Base-by-base conservation (phyloP, 306 rosid genomes). In the Dalbergia cochinchinensis region DNA sequence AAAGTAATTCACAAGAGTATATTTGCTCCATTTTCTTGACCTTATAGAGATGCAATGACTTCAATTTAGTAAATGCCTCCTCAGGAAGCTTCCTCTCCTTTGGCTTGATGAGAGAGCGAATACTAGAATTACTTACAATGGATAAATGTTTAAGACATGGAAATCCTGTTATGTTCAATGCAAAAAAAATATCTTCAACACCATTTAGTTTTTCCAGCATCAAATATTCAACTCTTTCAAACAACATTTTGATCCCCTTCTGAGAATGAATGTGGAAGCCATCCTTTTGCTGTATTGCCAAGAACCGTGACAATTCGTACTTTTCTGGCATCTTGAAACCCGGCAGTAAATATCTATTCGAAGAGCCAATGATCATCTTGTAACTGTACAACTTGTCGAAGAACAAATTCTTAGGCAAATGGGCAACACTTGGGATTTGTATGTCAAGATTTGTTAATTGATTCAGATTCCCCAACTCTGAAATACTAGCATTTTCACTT, bases 341-440 rank as follows among this genome's bases (percentile, higher is more conserved):
- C 2, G 71, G 34, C 37, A 31, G 54, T 0, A 16, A 54, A 54
- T 61, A 12, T 8, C 13, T 34, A 58, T 69, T 63, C 6, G 45
- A 22, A 62, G 79, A 84, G 12, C 92, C 92, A 13, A 89, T 67
- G 8, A 53, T 48, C 45, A 89, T 69, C 71, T 78, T 81, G 59
- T 81, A 87, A 22, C 64, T 74, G 31, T 58, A 6, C 35, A 87
- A 50, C 9, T 59, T 34, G 22, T 58, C 61, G 15, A 83, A 78
- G 34, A 84, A 44, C 58, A 78, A 69, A 82, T 74, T 65, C 18
- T 12, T 12, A 0, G 85, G 89, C 9, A 83, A 48, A 47, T 45
- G 6, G 10, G 9, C 13, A 34, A 20, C 65, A 64, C 70, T 13
- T 11, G 48, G 79, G 39, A 89, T 65, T 11, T 62, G 75, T 31